Percentiles rank a stretch among this genome's conserved stretches.
Evolutionary conservation across 768 basidiomycete genomes (phyloP).

Genomic region (Hericium erinaceus): DNA sequence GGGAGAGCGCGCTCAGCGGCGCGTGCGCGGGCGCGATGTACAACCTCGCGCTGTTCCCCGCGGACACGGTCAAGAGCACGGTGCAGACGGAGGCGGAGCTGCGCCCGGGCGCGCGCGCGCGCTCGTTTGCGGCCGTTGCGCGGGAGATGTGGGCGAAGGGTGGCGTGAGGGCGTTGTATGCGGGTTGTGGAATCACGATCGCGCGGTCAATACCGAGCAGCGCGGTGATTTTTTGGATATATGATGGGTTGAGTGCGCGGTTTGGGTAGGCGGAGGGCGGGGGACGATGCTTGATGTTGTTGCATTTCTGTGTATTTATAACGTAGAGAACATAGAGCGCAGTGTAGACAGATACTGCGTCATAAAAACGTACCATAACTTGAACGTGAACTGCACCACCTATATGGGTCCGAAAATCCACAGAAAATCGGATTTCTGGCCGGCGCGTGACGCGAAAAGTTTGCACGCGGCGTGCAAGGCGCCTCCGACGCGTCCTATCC

Average conservation of each 20-base stretch:
- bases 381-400: too few species aligned
- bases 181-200: conserved; percentile 88
- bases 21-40: conserved; percentile 81
- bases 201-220: conserved; percentile 80
- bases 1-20: conserved; percentile 81
- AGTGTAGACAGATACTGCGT: too few species aligned
- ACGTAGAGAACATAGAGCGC: too few species aligned
- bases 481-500: not conserved
- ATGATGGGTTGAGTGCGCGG: conserved; percentile 58
- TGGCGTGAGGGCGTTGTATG: conserved; percentile 81
- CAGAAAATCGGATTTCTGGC: not conserved
- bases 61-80: conserved; percentile 88
- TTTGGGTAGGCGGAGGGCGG: conserved; percentile 31
- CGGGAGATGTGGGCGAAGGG: conserved; percentile 62
- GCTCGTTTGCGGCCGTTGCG: conserved; percentile 45
- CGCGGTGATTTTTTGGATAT: conserved; percentile 89
- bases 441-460: not conserved
- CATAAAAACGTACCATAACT: too few species aligned
- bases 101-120: conserved; percentile 33
- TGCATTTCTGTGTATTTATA: not conserved
- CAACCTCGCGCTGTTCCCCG: conserved; percentile 88
- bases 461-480: not conserved
- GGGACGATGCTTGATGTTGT: not conserved
- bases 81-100: conserved; percentile 93
- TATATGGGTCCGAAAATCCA: too few species aligned